These are phyloP conservation scores for Anethum foeniculum DNA, from an alignment of 140 eudicot species.

Conservation along the genomic window DNA sequence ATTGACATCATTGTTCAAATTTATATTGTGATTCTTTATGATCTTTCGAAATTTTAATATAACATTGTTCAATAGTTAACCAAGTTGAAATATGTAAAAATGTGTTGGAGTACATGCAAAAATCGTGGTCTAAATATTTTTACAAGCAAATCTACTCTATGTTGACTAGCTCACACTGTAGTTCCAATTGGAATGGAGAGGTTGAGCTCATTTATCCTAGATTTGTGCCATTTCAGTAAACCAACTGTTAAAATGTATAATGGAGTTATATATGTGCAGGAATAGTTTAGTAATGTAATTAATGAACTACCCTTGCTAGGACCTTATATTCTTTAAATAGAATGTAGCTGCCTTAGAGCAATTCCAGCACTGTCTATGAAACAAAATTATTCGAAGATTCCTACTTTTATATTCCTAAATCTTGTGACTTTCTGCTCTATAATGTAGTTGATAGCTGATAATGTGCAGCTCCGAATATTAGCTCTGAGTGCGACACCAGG, in stretches of 20 bases:
- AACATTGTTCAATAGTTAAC: background rate
- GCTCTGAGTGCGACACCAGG: slow-evolving; percentile 97
- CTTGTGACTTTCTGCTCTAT: background rate
- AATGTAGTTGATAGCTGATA: slow-evolving; percentile 63
- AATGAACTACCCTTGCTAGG: background rate
- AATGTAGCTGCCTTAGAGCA: background rate
- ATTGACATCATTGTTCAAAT: background rate
- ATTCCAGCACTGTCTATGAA: background rate
- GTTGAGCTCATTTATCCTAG: background rate
- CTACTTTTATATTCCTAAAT: background rate
- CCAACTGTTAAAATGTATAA: background rate
- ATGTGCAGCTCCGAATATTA: slow-evolving; percentile 69
- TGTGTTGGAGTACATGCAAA: background rate
- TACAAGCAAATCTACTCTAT: background rate
- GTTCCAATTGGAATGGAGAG: background rate
- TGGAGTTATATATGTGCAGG: background rate
- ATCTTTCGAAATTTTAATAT: background rate
- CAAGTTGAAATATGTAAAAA: background rate
- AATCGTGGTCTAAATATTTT: background rate
- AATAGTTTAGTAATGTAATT: background rate
- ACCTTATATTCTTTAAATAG: background rate
- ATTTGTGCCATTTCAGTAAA: background rate
- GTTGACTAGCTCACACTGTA: background rate
- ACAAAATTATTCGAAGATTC: background rate
- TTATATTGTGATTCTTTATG: background rate